Percentiles rank a stretch among this genome's conserved stretches.
These are phyloP conservation scores for Xylaria sp. DNA, from an alignment of 2,329 filamentous ascomycete genomes.

Conservation along the genomic window DNA sequence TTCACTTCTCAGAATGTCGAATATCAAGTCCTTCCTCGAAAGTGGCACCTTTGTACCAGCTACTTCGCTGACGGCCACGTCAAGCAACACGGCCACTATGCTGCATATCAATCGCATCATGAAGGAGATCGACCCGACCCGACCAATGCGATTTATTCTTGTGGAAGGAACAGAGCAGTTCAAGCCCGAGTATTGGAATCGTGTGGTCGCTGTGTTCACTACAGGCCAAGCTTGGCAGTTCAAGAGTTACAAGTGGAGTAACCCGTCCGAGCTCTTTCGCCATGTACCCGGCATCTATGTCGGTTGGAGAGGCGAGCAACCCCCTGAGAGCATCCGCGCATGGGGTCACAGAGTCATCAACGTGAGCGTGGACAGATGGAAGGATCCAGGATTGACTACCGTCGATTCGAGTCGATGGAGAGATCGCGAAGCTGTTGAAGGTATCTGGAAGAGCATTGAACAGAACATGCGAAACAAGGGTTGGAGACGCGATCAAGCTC, in stretches of 20 bases:
- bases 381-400: slow-evolving; percentile 40
- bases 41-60: slow-evolving; percentile 75
- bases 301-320: slow-evolving; percentile 80
- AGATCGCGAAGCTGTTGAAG: slow-evolving; percentile 88
- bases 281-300: slow-evolving; percentile 85
- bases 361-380: slow-evolving; percentile 81
- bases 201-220: slow-evolving; percentile 93
- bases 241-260: slow-evolving; percentile 94
- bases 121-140: slow-evolving; percentile 61
- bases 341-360: slow-evolving; percentile 83
- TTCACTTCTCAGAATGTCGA: slow-evolving; percentile 88
- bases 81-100: slow-evolving; percentile 65
- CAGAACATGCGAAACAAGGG: slow-evolving; percentile 78
- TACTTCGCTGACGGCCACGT: slow-evolving; percentile 56
- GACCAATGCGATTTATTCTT: slow-evolving; percentile 86
- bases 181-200: slow-evolving; percentile 96
- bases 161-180: slow-evolving; percentile 92
- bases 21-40: slow-evolving; percentile 91
- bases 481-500: slow-evolving; percentile 69
- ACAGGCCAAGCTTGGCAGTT: slow-evolving; percentile 98
- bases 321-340: slow-evolving; percentile 69
- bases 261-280: slow-evolving; percentile 80
- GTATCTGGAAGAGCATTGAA: slow-evolving; percentile 87
- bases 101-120: slow-evolving; percentile 78
- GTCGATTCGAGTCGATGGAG: slow-evolving; percentile 62